Evolutionary conservation across 441 rosid genomes (phyloP).

Genomic region (Metrosideros polymorpha): DNA sequence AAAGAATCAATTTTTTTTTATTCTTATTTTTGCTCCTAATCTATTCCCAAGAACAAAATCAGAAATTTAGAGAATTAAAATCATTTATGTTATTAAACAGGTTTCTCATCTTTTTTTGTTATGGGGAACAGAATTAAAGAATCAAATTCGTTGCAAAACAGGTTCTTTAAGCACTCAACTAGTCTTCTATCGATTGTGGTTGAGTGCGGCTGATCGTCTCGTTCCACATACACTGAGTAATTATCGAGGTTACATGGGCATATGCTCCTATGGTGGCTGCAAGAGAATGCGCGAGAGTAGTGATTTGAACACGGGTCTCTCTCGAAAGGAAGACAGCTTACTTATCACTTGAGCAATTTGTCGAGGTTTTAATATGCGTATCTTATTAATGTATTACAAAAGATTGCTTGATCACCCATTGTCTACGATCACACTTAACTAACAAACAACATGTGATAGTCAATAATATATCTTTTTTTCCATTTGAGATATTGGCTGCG

Average conservation of each 20-base stretch:
- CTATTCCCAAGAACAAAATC: too few species aligned
- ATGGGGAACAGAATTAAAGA: too few species aligned
- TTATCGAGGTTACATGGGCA: not conserved
- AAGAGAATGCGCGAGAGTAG: not conserved
- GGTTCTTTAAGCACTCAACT: not conserved
- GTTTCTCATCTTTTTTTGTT: too few species aligned
- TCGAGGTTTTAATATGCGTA: not conserved
- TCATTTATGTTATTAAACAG: too few species aligned
- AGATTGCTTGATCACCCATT: not conserved
- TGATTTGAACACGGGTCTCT: not conserved
- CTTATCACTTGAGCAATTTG: not conserved
- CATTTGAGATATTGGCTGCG: too few species aligned
- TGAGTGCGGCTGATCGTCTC: not conserved
- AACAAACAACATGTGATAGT: too few species aligned
- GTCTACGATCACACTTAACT: rapidly evolving
- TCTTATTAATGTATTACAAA: not conserved
- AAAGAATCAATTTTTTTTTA: too few species aligned
- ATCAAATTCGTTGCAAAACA: too few species aligned
- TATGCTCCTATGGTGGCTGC: not conserved
- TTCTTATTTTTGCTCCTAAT: too few species aligned
- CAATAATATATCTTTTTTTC: too few species aligned
- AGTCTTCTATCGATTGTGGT: not conserved
- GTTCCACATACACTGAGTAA: not conserved
- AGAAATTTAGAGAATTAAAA: too few species aligned
- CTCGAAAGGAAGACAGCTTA: not conserved